Percentiles rank a stretch among this genome's conserved stretches.
Conservation (phyloP, 257 asterid genomes). For the Plantago ovata region DNA sequence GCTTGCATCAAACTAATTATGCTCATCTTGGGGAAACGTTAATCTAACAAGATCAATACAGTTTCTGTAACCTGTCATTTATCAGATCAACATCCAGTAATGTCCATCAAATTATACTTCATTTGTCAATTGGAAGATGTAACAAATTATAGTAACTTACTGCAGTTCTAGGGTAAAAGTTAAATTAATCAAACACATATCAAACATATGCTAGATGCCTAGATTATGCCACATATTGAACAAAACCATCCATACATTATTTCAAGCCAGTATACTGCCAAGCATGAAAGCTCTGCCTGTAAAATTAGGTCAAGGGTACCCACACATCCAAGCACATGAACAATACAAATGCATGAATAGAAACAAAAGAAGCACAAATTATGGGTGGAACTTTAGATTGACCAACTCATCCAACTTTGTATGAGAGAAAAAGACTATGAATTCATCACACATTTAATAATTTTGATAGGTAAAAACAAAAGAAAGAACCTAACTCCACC, state of each 20-base stretch:
- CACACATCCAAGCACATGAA: not conserved
- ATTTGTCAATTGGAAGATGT: not conserved
- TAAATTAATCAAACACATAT: not conserved
- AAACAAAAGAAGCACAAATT: not conserved
- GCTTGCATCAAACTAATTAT: too few species aligned
- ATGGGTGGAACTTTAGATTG: not conserved
- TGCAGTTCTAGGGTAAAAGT: not conserved
- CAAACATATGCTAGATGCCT: not conserved
- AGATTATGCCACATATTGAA: not conserved
- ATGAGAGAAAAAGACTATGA: not conserved
- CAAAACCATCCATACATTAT: too few species aligned
- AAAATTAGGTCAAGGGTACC: not conserved
- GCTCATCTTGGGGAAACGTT: not conserved
- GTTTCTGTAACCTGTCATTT: not conserved
- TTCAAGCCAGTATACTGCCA: too few species aligned
- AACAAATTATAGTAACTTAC: not conserved
- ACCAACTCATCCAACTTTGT: not conserved
- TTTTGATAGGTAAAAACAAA: not conserved
- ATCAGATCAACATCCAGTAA: not conserved
- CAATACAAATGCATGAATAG: not conserved
- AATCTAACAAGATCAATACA: not conserved
- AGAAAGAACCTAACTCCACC: slow-evolving; percentile 11
- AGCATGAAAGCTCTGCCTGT: too few species aligned
- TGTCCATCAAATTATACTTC: not conserved
- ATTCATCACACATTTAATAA: not conserved